These are phyloP conservation scores for Senna tora DNA, from an alignment of 306 rosid species.

Conservation along the genomic window DNA sequence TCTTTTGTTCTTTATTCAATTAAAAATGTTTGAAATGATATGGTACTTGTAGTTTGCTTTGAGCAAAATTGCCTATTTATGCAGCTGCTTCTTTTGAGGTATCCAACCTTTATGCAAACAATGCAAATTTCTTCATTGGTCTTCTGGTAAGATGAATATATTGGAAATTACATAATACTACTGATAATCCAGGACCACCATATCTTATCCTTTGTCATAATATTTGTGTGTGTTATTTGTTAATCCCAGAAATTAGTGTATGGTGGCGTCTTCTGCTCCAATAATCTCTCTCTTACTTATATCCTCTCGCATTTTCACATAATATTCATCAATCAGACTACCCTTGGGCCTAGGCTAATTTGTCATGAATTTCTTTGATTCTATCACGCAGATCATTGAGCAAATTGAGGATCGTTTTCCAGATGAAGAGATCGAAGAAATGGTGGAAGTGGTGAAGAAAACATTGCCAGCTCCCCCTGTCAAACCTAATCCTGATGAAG, in stretches of 20 bases:
- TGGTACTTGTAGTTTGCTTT: neutral
- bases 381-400: constrained; percentile 54
- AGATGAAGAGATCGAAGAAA: constrained; percentile 44
- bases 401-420: constrained; percentile 48
- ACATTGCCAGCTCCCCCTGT: constrained; percentile 46
- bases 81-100: neutral
- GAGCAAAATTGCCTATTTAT: neutral
- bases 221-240: neutral
- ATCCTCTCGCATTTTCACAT: too few relatives aligned
- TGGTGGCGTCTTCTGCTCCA: neutral
- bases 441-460: constrained; percentile 52
- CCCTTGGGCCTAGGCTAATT: neutral
- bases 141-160: neutral
- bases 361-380: constrained; percentile 11
- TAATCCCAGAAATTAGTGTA: neutral
- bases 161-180: too few relatives aligned
- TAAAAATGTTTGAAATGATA: neutral
- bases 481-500: constrained; percentile 28
- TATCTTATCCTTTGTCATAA: neutral
- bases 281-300: too few relatives aligned
- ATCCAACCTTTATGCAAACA: neutral
- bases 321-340: too few relatives aligned
- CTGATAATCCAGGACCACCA: neutral
- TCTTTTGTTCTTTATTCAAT: neutral
- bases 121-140: neutral